phyloP scores from a whole-genome alignment of 176 grass and related monocot species.

The Saccharum spontaneum region DNA sequence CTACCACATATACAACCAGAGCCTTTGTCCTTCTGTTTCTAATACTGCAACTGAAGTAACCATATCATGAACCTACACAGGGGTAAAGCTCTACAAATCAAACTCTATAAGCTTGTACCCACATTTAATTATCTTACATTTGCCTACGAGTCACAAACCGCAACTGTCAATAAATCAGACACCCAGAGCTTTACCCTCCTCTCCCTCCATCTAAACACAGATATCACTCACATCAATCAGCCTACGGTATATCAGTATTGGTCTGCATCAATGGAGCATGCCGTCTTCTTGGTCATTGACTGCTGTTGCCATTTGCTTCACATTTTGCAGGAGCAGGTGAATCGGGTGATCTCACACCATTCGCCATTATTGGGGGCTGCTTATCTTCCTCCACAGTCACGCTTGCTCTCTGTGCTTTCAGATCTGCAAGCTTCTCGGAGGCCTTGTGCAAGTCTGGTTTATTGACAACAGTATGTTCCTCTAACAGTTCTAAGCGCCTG shows the following conservation, averaged over 20 bases:
- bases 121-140: conserved; percentile 48
- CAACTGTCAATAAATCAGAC: conserved; percentile 8
- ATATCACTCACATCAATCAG: neutral
- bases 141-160: conserved; percentile 25
- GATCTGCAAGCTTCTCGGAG: conserved; percentile 34
- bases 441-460: conserved; percentile 44
- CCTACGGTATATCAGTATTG: conserved; percentile 12
- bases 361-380: conserved; percentile 14
- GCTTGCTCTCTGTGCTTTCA: conserved; percentile 36
- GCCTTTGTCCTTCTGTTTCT: conserved; percentile 25
- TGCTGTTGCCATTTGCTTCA: conserved; percentile 45
- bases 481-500: conserved; percentile 56
- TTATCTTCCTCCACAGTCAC: conserved; percentile 27
- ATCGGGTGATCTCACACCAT: conserved; percentile 35
- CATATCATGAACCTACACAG: conserved; percentile 31
- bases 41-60: conserved; percentile 13
- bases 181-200: neutral
- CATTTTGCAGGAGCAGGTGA: conserved; percentile 21
- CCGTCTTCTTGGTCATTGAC: conserved; percentile 22
- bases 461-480: conserved; percentile 29
- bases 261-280: conserved; percentile 1
- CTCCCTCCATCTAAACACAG: neutral
- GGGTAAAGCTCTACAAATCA: conserved; percentile 31
- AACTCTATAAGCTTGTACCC: conserved; percentile 42
- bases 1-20: conserved; percentile 53